Conservation (phyloP, 306 rosid genomes). For the Oxytropis ochrocephala region DNA sequence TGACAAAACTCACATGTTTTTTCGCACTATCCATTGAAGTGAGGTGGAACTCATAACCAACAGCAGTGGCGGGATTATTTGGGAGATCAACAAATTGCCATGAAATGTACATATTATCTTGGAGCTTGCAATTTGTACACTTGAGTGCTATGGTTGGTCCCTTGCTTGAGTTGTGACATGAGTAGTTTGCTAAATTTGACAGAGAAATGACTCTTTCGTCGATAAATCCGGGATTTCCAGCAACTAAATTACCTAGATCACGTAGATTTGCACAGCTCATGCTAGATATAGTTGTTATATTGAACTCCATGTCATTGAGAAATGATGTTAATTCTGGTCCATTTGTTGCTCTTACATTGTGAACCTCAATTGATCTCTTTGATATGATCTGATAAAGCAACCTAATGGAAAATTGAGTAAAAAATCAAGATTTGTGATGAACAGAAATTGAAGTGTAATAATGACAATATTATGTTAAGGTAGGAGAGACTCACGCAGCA, state of each 20-base stretch:
- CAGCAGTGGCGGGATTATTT: slow-evolving; percentile 78
- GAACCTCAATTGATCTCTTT: slow-evolving; percentile 86
- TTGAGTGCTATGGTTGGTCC: slow-evolving; percentile 66
- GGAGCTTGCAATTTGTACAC: slow-evolving; percentile 57
- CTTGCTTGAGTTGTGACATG: slow-evolving; percentile 73
- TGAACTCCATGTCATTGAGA: slow-evolving; percentile 78
- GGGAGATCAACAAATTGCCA: slow-evolving; percentile 89
- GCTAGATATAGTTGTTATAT: slow-evolving; percentile 72
- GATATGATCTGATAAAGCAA: slow-evolving; percentile 91
- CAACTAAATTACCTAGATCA: slow-evolving; percentile 50
- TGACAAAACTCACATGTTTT: slow-evolving; percentile 63
- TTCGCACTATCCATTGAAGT: slow-evolving; percentile 43
- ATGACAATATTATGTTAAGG: neutral
- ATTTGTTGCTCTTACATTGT: slow-evolving; percentile 77
- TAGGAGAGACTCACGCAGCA: slow-evolving; percentile 73
- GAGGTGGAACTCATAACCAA: slow-evolving; percentile 84
- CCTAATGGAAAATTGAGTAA: slow-evolving; percentile 59
- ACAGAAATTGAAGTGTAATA: neutral
- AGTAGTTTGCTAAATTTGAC: slow-evolving; percentile 55
- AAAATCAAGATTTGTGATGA: slow-evolving; percentile 22
- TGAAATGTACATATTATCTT: slow-evolving; percentile 71
- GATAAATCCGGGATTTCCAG: slow-evolving; percentile 77
- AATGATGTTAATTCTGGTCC: slow-evolving; percentile 69
- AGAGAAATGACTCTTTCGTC: slow-evolving; percentile 55
- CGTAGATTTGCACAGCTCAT: slow-evolving; percentile 93